Evolutionary conservation across 2,329 filamentous ascomycete genomes (phyloP).

Genomic region (Blastomyces emzantsi): DNA sequence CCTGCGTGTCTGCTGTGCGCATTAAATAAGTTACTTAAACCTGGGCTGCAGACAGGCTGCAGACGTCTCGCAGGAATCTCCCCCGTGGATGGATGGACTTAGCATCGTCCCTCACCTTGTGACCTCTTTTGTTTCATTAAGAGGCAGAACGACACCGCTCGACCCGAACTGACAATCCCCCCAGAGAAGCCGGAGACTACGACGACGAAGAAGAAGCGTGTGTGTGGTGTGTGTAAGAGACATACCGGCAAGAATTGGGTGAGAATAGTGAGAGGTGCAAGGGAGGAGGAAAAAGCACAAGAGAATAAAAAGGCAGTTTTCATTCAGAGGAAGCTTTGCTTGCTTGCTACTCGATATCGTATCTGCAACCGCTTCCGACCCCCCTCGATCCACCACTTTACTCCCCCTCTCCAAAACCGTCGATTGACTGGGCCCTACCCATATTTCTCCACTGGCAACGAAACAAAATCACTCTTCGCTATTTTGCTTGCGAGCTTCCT

Average conservation of each 20-base stretch:
- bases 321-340: neutral
- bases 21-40: neutral
- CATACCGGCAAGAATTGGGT: neutral
- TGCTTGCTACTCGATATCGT: neutral
- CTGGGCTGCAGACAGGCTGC: neutral
- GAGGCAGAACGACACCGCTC: neutral
- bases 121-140: neutral
- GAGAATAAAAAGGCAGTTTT: neutral
- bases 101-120: constrained; percentile 1
- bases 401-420: neutral
- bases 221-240: neutral
- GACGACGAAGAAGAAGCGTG: neutral
- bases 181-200: neutral
- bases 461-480: neutral
- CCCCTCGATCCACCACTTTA: neutral
- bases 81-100: neutral
- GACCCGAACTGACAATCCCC: neutral
- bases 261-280: neutral
- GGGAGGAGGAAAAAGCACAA: neutral
- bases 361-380: neutral
- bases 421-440: neutral
- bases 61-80: neutral
- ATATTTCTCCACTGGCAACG: neutral
- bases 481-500: neutral
- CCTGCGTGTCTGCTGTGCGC: neutral